Conservation (phyloP, 768 basidiomycete species). For the Kockovaella imperatae region DNA sequence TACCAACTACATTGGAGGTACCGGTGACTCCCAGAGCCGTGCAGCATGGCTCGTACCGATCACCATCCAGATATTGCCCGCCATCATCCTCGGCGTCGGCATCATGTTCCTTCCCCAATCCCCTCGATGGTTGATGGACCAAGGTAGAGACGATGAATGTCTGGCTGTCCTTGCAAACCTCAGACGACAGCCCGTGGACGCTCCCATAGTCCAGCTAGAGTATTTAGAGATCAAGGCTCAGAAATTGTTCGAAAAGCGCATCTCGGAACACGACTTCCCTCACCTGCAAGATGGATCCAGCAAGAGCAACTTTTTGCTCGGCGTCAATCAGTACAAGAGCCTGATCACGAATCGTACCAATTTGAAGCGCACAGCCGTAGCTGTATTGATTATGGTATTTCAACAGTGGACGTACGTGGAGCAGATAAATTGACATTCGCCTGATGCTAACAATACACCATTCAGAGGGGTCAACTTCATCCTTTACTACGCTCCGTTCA, state of each 20-base stretch:
- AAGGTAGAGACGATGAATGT: conserved; percentile 61
- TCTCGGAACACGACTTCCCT: conserved; percentile 49
- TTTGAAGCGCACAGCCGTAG: conserved; percentile 51
- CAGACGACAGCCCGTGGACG: conserved; percentile 53
- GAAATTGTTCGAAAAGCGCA: conserved; percentile 61
- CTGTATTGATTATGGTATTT: conserved; percentile 63
- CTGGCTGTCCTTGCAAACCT: conserved; percentile 55
- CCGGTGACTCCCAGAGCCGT: conserved; percentile 52
- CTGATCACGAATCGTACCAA: conserved; percentile 49
- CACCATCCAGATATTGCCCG: conserved; percentile 66
- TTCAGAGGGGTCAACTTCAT: conserved; percentile 37
- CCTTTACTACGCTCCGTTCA: conserved; percentile 59
- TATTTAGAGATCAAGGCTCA: conserved; percentile 51
- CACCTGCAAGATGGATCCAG: conserved; percentile 42
- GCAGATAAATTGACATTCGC: too few species aligned
- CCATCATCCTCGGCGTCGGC: conserved; percentile 54
- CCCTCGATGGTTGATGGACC: conserved; percentile 54
- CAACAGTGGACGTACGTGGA: conserved; percentile 74
- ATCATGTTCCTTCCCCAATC: conserved; percentile 37
- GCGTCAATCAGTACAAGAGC: conserved; percentile 48
- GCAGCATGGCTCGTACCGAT: conserved; percentile 66
- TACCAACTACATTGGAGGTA: conserved; percentile 50
- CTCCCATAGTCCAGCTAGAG: conserved; percentile 50
- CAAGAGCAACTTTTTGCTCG: conserved; percentile 56
- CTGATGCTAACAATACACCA: neutral